Conservation (phyloP, 2,329 filamentous ascomycete species). For the Sporothrix curviconia region DNA sequence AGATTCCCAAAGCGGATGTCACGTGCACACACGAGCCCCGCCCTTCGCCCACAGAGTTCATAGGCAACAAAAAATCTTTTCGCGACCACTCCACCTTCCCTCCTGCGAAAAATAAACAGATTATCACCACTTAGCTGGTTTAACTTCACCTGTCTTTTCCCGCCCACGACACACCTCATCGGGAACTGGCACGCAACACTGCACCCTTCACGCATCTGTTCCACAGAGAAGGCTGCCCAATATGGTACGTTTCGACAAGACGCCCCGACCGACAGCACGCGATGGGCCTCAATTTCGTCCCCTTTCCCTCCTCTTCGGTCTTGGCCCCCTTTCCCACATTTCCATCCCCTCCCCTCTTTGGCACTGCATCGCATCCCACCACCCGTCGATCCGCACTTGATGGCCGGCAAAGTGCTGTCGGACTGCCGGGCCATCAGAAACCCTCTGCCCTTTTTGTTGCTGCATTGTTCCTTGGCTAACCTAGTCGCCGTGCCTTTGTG, state of each 20-base stretch:
- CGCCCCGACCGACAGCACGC: too few relatives aligned
- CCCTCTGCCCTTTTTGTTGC: neutral
- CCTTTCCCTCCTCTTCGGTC: neutral
- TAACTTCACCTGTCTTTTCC: slow-evolving; percentile 5
- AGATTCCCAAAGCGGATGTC: neutral
- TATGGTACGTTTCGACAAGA: slow-evolving; percentile 43
- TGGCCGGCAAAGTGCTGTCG: neutral
- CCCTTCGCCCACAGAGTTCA: slow-evolving; percentile 14
- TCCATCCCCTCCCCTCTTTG: slow-evolving; percentile 2
- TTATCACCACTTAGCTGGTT: slow-evolving; percentile 8
- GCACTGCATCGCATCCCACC: slow-evolving; percentile 2
- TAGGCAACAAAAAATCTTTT: slow-evolving; percentile 16
- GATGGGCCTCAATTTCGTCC: neutral
- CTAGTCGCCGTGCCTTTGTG: slow-evolving; percentile 5
- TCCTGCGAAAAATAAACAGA: slow-evolving; percentile 10
- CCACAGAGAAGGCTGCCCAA: slow-evolving; percentile 46
- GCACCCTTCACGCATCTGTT: slow-evolving; percentile 10
- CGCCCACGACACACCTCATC: slow-evolving; percentile 4
- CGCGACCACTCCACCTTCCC: slow-evolving; percentile 6
- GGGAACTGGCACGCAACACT: slow-evolving; percentile 13
- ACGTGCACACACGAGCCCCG: slow-evolving; percentile 16
- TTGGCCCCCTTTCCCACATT: neutral
- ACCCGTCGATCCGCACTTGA: neutral
- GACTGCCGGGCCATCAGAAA: neutral
- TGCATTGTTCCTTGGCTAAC: slow-evolving; percentile 12